Evolutionary conservation across 2,329 filamentous ascomycete species (phyloP), one percentile per base, ranked within the genome.

Genomic region (Fusarium sp.): DNA sequence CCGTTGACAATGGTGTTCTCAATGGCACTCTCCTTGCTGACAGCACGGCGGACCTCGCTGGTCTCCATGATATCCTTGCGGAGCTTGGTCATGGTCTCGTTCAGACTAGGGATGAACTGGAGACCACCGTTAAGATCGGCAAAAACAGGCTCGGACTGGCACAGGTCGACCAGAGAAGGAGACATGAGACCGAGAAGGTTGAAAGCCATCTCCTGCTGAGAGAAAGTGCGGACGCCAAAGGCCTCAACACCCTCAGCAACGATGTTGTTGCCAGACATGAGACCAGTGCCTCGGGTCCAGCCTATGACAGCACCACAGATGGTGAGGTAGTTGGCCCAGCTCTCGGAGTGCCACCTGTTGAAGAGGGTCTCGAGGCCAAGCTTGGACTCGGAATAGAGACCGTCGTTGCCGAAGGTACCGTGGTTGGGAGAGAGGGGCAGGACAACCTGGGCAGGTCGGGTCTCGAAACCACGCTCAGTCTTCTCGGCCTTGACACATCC

Each of bases 141-240:
- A 84, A 96, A 98, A 69, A 99, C 95, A 13, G 96, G 97, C 85
- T 98, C 94, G 52, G 90, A 88, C 86, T 99, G 96, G 88, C 96
- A 99, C 50, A 99, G 90, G 81, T 99, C 95, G 77, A 98, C 95
- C 78, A 99, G 94, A 31, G 92, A 90, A 40, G 96, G 95, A 1
- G 95, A 93, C 96, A 99, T 98, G 62, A 99, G 90, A 77, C 96
- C 96, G 52, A 99, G 90, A 76, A 99, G 85, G 85, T 99, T 99
- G 89, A 99, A 99, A 18, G 96, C 96, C 96, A 99, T 99, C 85
- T 99, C 96, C 83, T 98, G 95, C 85, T 98, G 96, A 11, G 96
- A 98, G 88, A 99, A 99, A 5, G 96, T 99, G 78, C 96, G 95
- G 29, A 98, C 96, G 79, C 96, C 96, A 76, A 97, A 96, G 78